phyloP scores from a whole-genome alignment of 148 eudicot genomes.

The Rhododendron mucronatum region DNA sequence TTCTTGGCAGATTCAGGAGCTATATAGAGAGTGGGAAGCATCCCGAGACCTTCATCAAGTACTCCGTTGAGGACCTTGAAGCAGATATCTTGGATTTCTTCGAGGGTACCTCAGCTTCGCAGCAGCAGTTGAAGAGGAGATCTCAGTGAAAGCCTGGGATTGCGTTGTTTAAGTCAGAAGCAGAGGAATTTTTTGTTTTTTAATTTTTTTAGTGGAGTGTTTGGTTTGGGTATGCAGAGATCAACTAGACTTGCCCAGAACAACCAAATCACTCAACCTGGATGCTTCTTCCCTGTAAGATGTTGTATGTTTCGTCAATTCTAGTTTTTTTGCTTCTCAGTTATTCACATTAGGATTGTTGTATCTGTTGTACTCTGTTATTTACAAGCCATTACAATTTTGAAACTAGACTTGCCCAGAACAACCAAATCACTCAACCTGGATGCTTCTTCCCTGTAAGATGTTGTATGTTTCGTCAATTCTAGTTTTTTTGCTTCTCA shows the following conservation, averaged over 20 bases:
- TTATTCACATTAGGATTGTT: slow-evolving; percentile 55
- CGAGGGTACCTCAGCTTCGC: slow-evolving; percentile 57
- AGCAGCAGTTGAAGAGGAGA: slow-evolving; percentile 66
- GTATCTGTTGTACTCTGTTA: slow-evolving; percentile 19
- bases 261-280: slow-evolving; percentile 18
- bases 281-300: slow-evolving; percentile 51
- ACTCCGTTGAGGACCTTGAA: slow-evolving; percentile 77
- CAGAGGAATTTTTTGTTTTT: slow-evolving; percentile 47
- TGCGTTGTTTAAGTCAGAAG: slow-evolving; percentile 25
- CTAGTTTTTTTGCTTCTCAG: slow-evolving; percentile 30
- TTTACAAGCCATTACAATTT: slow-evolving; percentile 1
- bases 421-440: slow-evolving; percentile 19
- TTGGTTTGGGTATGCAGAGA: slow-evolving; percentile 7
- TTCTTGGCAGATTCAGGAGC: slow-evolving; percentile 67
- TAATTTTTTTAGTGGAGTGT: slow-evolving; percentile 26
- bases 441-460: slow-evolving; percentile 49
- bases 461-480: slow-evolving; percentile 37
- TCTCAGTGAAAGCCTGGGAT: slow-evolving; percentile 33
- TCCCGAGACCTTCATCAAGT: slow-evolving; percentile 74
- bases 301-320: slow-evolving; percentile 37
- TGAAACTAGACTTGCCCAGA: slow-evolving; percentile 13
- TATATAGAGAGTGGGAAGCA: slow-evolving; percentile 79
- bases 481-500: slow-evolving; percentile 32
- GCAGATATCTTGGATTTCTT: slow-evolving; percentile 70
- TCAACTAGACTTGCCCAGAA: slow-evolving; percentile 12